Base-by-base conservation (phyloP, 768 basidiomycete species). In the Leccinum sublutescens region DNA sequence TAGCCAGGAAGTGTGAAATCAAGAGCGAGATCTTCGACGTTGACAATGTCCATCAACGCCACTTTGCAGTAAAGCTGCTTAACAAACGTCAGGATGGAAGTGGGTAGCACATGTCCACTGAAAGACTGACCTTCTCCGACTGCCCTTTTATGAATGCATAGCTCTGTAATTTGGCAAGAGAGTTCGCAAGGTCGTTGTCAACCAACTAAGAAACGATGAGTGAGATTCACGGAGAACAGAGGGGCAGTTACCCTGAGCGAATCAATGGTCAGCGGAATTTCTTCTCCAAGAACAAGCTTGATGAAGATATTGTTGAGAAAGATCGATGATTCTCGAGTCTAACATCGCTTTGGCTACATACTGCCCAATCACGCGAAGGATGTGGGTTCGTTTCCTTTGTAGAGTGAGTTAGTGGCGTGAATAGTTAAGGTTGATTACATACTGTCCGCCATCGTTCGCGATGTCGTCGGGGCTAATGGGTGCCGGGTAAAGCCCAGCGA, bases 1-100 rank as follows among this genome's bases (percentile, higher is more conserved):
- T 96, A 95, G 14, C 97, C 97, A 9, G 97, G 97, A 17, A 98
- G 80, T 8, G 96, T 98, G 74, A 98, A 99, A 76, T 99, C 97
- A 19, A 99, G 82, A 0, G 90, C 86, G 34, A 99, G 83, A 68
- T 98, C 95, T 62, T 92, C 89, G 17, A 98, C 78, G 21, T 80
- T 85, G 38, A 89, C 78, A 59, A 85, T 74, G 70, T 87, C 83
- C 71, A 85, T 78, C 62, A 80, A 68, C 49, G 81, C 79, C 51
- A 85, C 75, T 66, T 87, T 87, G 60, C 81, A 79, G 50, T 79
- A 76, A 27, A 85, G 74, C 81, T 87, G 38, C 43, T 58, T 54
- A 52, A 51, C 33, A 59, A 5, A 36, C 9, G 21, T 68, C 27
- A 61, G 43, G 11, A 23, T 11, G 7, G 33, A 8, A 43, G 38